Conservation (phyloP, 495 filamentous ascomycete genomes). For the Penicillium flavigenum region DNA sequence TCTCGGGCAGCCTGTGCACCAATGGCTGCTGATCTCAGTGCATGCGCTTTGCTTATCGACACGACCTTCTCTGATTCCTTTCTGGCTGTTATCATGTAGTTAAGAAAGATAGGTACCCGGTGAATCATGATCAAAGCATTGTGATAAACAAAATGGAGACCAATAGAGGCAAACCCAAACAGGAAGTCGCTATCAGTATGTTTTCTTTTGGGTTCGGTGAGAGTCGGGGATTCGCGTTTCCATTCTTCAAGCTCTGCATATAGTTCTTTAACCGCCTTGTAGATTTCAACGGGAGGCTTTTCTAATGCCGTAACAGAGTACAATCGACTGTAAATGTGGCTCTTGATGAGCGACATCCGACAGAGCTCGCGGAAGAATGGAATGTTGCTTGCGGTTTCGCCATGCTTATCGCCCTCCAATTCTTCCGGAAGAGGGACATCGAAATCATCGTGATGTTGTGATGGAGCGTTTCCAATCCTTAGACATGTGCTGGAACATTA, state of each 20-base stretch:
- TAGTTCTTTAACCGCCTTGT: slow-evolving; percentile 84
- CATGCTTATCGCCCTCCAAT: slow-evolving; percentile 72
- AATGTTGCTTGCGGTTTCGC: slow-evolving; percentile 69
- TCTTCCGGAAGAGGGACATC: slow-evolving; percentile 85
- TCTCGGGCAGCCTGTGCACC: slow-evolving; percentile 87
- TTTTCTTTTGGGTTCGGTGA: slow-evolving; percentile 77
- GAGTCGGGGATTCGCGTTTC: slow-evolving; percentile 75
- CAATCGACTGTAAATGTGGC: slow-evolving; percentile 83
- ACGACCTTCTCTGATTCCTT: slow-evolving; percentile 16
- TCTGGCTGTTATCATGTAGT: slow-evolving; percentile 59
- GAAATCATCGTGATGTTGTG: slow-evolving; percentile 94
- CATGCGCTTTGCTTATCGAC: slow-evolving; percentile 55
- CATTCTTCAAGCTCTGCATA: slow-evolving; percentile 85
- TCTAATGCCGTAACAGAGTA: slow-evolving; percentile 85
- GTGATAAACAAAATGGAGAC: slow-evolving; percentile 90
- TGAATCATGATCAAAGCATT: slow-evolving; percentile 95
- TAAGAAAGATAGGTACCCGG: slow-evolving; percentile 89
- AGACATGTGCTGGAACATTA: slow-evolving; percentile 65
- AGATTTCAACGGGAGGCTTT: slow-evolving; percentile 78
- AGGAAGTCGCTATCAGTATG: slow-evolving; percentile 81
- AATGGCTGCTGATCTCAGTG: slow-evolving; percentile 63
- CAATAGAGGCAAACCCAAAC: slow-evolving; percentile 80
- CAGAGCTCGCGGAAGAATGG: slow-evolving; percentile 89
- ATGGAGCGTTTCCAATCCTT: slow-evolving; percentile 79
- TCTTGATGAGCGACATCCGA: slow-evolving; percentile 82